Percentiles rank a stretch among this genome's conserved stretches.
These are phyloP conservation scores for Xylariaceae sp. DNA, from an alignment of 2,329 filamentous ascomycete genomes.

Conservation along the genomic window DNA sequence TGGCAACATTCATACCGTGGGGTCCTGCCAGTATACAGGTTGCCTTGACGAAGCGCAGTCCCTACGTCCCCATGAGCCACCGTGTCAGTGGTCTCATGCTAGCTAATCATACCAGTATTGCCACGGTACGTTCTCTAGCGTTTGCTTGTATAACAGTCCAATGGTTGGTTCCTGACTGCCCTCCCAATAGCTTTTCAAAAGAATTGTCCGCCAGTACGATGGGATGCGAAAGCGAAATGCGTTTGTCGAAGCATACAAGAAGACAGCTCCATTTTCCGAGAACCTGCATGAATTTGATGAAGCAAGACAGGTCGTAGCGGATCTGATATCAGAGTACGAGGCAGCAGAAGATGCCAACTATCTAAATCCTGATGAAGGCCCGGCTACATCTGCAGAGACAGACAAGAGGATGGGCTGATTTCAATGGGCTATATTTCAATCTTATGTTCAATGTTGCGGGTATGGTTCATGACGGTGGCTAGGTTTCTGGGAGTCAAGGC, in stretches of 20 bases:
- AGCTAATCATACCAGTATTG: constrained; percentile 95
- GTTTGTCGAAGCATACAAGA: constrained; percentile 94
- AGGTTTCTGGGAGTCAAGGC: too few relatives aligned
- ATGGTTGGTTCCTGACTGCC: not conserved
- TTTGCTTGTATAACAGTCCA: not conserved
- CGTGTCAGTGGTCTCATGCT: constrained; percentile 96
- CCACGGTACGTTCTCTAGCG: constrained; percentile 57
- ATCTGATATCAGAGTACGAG: constrained; percentile 92
- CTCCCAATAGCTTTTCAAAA: constrained; percentile 71
- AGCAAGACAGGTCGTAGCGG: constrained; percentile 83
- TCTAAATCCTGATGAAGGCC: constrained; percentile 66
- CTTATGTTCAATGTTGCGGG: too few relatives aligned
- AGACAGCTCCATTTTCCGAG: constrained; percentile 88
- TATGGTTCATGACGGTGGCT: too few relatives aligned
- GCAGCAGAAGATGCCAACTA: constrained; percentile 90
- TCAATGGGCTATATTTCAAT: not conserved
- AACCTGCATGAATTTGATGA: constrained; percentile 94
- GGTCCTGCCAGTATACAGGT: constrained; percentile 97
- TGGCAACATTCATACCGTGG: constrained; percentile 98
- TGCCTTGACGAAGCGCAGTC: constrained; percentile 91
- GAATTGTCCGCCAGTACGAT: constrained; percentile 89
- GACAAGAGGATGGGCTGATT: constrained; percentile 44
- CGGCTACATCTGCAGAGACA: constrained; percentile 47
- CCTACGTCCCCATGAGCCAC: constrained; percentile 90
- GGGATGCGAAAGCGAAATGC: constrained; percentile 93